These are phyloP conservation scores for Zanthoxylum bungeanum DNA, from an alignment of 345 rosid genomes.

Conservation along the genomic window DNA sequence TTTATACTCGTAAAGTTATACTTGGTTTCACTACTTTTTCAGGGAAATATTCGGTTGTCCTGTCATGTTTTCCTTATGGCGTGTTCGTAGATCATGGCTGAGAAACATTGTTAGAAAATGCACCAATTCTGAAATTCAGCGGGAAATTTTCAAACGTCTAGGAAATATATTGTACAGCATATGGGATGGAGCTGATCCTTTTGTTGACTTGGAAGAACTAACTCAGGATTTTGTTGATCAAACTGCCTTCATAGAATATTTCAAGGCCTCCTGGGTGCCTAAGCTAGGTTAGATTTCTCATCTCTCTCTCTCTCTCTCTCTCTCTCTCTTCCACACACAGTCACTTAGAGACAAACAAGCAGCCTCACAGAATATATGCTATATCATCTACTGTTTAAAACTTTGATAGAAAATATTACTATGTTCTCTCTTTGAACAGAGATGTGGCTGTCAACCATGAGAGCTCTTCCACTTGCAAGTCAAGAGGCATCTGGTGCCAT, in stretches of 20 bases:
- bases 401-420: background rate
- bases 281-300: slow-evolving; percentile 69
- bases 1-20: slow-evolving; percentile 17
- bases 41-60: slow-evolving; percentile 86
- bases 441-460: slow-evolving; percentile 89
- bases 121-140: slow-evolving; percentile 57
- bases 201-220: slow-evolving; percentile 56
- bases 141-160: slow-evolving; percentile 71
- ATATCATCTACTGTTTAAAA: background rate
- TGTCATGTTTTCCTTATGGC: slow-evolving; percentile 82
- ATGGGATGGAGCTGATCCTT: slow-evolving; percentile 57
- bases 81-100: slow-evolving; percentile 91
- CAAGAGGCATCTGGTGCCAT: slow-evolving; percentile 96
- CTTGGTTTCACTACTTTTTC: slow-evolving; percentile 25
- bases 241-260: slow-evolving; percentile 69
- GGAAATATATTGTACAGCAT: slow-evolving; percentile 68
- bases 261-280: slow-evolving; percentile 82
- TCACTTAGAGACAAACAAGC: background rate
- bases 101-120: slow-evolving; percentile 80
- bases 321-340: background rate
- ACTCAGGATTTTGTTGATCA: slow-evolving; percentile 80
- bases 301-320: slow-evolving; percentile 15
- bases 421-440: slow-evolving; percentile 36
- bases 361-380: background rate
- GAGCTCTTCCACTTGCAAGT: slow-evolving; percentile 87